A percentile compares a stretch with the other conserved stretches of the same genome.
phyloP scores from a whole-genome alignment of 305 asterid species.

The Fraxinus floribunda region DNA sequence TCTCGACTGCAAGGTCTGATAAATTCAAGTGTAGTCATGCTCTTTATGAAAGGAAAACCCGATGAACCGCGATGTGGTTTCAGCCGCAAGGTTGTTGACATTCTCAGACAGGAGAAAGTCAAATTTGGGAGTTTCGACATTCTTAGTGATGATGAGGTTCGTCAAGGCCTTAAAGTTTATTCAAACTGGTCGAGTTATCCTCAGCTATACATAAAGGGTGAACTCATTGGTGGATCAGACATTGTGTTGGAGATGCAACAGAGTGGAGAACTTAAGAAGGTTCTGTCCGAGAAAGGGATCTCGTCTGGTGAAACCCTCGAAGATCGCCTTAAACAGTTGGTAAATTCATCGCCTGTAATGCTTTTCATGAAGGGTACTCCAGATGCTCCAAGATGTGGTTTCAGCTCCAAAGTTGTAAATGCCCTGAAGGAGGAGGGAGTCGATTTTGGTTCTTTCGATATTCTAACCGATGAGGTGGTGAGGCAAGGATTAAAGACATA shows the following conservation, averaged over 20 bases:
- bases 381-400: slow-evolving; percentile 81
- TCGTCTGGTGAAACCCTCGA: slow-evolving; percentile 43
- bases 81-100: slow-evolving; percentile 89
- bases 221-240: slow-evolving; percentile 95
- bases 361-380: slow-evolving; percentile 91
- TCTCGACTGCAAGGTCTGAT: slow-evolving; percentile 60
- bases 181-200: slow-evolving; percentile 99
- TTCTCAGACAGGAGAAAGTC: slow-evolving; percentile 70
- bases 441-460: slow-evolving; percentile 81
- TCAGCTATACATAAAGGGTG: slow-evolving; percentile 81
- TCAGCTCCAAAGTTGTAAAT: slow-evolving; percentile 91
- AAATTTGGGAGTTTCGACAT: slow-evolving; percentile 76
- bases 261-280: slow-evolving; percentile 85
- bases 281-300: slow-evolving; percentile 66
- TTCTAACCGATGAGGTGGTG: slow-evolving; percentile 76
- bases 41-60: slow-evolving; percentile 90
- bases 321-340: slow-evolving; percentile 58
- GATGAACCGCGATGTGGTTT: slow-evolving; percentile 88
- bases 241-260: slow-evolving; percentile 95
- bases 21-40: slow-evolving; percentile 62
- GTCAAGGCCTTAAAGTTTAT: slow-evolving; percentile 90
- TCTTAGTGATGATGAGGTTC: slow-evolving; percentile 81
- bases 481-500: slow-evolving; percentile 85
- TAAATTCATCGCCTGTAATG: slow-evolving; percentile 63
- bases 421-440: slow-evolving; percentile 72